phyloP scores from a whole-genome alignment of 2,329 filamentous ascomycete genomes.

The Cyphellophora europaea region DNA sequence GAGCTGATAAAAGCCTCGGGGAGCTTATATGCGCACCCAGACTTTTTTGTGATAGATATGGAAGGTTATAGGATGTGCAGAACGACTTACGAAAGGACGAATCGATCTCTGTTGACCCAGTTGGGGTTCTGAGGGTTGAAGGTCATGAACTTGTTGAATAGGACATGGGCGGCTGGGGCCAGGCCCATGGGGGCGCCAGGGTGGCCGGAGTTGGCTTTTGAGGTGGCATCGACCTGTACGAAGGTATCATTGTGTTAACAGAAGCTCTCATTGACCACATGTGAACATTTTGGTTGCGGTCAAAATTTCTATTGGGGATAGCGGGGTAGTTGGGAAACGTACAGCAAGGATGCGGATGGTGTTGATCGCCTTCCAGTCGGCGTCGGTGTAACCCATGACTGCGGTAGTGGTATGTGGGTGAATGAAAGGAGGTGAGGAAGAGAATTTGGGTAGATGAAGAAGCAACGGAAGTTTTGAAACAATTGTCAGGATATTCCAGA shows the following conservation, averaged over 20 bases:
- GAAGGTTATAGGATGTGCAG: too few species aligned
- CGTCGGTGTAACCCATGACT: constrained; percentile 79
- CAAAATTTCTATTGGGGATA: constrained; percentile 2
- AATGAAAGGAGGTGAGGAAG: constrained; percentile 6
- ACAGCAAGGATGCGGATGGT: constrained; percentile 95
- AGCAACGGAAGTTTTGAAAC: constrained; percentile 1
- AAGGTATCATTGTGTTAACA: too few species aligned
- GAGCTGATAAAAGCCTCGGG: too few species aligned
- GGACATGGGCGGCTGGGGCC: constrained; percentile 91
- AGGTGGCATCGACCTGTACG: constrained; percentile 87
- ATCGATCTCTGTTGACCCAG: constrained; percentile 96
- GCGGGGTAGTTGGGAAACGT: constrained; percentile 39
- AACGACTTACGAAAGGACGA: constrained; percentile 93
- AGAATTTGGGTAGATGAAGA: constrained; percentile 1
- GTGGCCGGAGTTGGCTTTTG: constrained; percentile 92
- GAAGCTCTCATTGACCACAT: too few species aligned
- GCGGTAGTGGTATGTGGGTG: constrained; percentile 16
- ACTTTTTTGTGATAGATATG: too few species aligned
- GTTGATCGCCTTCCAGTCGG: constrained; percentile 90
- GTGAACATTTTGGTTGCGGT: too few species aligned
- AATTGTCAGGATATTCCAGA: not conserved
- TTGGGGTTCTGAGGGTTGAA: constrained; percentile 99
- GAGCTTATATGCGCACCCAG: too few species aligned
- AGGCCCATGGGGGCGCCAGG: constrained; percentile 95
- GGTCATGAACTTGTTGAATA: constrained; percentile 98